Evolutionary conservation across 2,329 filamentous ascomycete species (phyloP).

Genomic region (Drechmeria coniospora): DNA sequence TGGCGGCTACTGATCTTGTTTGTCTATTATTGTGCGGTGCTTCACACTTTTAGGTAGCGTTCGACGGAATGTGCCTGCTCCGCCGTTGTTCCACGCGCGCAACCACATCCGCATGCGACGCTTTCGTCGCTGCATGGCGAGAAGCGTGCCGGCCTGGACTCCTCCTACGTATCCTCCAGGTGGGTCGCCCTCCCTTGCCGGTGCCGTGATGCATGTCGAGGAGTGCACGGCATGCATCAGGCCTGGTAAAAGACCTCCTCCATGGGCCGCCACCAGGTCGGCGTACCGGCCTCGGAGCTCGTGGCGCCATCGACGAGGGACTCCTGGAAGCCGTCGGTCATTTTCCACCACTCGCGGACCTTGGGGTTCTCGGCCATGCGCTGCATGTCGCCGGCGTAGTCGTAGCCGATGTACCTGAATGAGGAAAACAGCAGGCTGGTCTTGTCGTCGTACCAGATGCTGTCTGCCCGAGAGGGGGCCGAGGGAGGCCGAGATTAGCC

Average conservation of each 20-base stretch:
- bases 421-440: conserved; percentile 53
- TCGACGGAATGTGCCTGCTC: no score
- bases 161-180: no score
- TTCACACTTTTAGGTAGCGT: no score
- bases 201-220: no score
- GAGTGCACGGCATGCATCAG: no score
- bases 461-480: conserved; percentile 32
- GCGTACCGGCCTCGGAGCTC: conserved; percentile 41
- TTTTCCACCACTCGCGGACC: conserved; percentile 64
- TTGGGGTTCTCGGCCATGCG: conserved; percentile 57
- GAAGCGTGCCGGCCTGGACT: no score
- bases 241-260: conserved; percentile 55
- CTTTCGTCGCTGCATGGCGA: no score
- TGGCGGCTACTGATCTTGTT: no score
- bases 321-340: conserved; percentile 66
- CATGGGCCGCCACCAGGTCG: conserved; percentile 53
- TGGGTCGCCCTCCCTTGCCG: no score
- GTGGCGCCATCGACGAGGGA: conserved; percentile 43
- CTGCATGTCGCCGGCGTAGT: conserved; percentile 62
- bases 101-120: no score
- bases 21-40: no score
- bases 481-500: not conserved
- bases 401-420: conserved; percentile 65
- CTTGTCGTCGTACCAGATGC: conserved; percentile 52
- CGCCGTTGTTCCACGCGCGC: no score